phyloP scores from a whole-genome alignment of 306 rosid species.

The Cicer pinnatifidum region DNA sequence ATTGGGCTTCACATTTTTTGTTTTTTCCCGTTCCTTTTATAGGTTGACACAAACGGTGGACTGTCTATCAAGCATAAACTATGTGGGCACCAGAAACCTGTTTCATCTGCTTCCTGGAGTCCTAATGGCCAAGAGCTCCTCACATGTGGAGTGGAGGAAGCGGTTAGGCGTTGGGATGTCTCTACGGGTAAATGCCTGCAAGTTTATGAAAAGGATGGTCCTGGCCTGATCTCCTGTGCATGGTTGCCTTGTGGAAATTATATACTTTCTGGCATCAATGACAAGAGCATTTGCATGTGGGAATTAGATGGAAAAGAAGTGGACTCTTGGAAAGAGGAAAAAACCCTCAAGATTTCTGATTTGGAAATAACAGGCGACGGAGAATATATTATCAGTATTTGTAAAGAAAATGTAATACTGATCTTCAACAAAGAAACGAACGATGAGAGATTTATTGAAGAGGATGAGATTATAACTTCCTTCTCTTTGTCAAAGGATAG shows the following conservation, averaged over 20 bases:
- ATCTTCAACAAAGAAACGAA: constrained; percentile 70
- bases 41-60: constrained; percentile 66
- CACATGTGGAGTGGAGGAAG: constrained; percentile 94
- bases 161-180: constrained; percentile 87
- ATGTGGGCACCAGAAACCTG: constrained; percentile 72
- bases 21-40: constrained; percentile 23
- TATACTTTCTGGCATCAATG: constrained; percentile 74
- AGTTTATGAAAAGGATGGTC: constrained; percentile 74
- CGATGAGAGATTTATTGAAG: constrained; percentile 68
- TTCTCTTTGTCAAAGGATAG: constrained; percentile 80
- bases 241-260: constrained; percentile 86
- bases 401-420: constrained; percentile 59
- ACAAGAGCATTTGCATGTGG: constrained; percentile 91
- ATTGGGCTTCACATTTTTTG: constrained; percentile 16
- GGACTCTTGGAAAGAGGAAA: constrained; percentile 80
- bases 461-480: constrained; percentile 73
- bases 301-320: constrained; percentile 84
- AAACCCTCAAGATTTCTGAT: constrained; percentile 81
- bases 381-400: constrained; percentile 67
- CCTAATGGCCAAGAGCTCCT: constrained; percentile 80
- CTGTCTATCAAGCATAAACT: constrained; percentile 71
- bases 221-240: constrained; percentile 78
- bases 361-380: constrained; percentile 77
- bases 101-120: constrained; percentile 84
- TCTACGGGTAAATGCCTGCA: constrained; percentile 78